These are phyloP conservation scores for Suillus subluteus DNA, from an alignment of 768 basidiomycete species.

Conservation along the genomic window DNA sequence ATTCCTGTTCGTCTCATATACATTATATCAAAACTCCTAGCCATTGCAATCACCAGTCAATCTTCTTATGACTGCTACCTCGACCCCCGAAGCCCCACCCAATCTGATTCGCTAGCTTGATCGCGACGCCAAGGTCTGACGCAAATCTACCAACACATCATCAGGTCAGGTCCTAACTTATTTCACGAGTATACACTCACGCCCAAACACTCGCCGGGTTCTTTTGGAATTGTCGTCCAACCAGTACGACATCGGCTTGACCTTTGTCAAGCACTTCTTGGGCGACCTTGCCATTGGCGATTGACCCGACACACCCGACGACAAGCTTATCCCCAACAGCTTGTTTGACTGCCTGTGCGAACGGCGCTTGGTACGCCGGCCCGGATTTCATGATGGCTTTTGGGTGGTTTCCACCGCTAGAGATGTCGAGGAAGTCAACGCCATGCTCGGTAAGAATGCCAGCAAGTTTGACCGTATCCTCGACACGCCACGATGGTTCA, in stretches of 20 bases:
- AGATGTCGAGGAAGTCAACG: slow-evolving; percentile 78
- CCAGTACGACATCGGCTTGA: slow-evolving; percentile 50
- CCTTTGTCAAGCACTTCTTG: slow-evolving; percentile 47
- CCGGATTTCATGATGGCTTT: slow-evolving; percentile 32
- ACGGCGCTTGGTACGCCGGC: slow-evolving; percentile 57
- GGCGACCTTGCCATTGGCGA: slow-evolving; percentile 43
- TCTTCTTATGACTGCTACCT: slow-evolving; percentile 17
- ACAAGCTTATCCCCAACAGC: slow-evolving; percentile 45
- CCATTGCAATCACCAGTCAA: slow-evolving; percentile 20
- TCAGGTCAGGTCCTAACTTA: background rate
- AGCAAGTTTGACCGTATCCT: slow-evolving; percentile 69
- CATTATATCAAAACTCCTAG: background rate
- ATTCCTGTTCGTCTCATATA: background rate
- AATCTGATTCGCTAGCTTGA: slow-evolving; percentile 55
- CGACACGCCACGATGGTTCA: slow-evolving; percentile 66
- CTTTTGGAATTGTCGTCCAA: slow-evolving; percentile 61
- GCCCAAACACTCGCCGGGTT: slow-evolving; percentile 54
- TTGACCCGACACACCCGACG: slow-evolving; percentile 30
- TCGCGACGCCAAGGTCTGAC: slow-evolving; percentile 54
- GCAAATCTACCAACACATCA: slow-evolving; percentile 40
- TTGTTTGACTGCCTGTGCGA: slow-evolving; percentile 56
- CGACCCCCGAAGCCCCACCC: slow-evolving; percentile 54
- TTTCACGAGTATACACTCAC: slow-evolving; percentile 22
- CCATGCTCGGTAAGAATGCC: slow-evolving; percentile 62
- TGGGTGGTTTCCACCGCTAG: slow-evolving; percentile 60